Conservation (phyloP, 2,329 filamentous ascomycete genomes). For the Neonectria hederae region DNA sequence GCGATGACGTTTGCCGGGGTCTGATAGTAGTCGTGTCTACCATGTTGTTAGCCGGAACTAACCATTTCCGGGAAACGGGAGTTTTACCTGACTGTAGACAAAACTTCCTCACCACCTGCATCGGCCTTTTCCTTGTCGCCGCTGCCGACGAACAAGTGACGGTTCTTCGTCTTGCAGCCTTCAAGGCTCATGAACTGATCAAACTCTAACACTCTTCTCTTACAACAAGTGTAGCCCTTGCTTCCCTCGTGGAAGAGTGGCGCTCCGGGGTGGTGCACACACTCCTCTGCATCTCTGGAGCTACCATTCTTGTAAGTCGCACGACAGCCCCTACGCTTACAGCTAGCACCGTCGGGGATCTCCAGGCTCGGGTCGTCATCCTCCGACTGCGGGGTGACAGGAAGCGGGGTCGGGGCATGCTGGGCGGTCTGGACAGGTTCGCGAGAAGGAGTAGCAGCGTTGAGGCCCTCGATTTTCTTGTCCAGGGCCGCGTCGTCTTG, state of each 20-base stretch:
- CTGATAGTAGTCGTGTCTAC: slow-evolving; percentile 88
- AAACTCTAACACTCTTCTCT: slow-evolving; percentile 93
- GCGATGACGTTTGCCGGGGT: slow-evolving; percentile 86
- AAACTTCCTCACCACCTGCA: slow-evolving; percentile 72
- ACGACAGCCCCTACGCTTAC: slow-evolving; percentile 81
- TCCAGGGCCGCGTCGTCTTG: slow-evolving; percentile 54
- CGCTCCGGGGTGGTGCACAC: slow-evolving; percentile 86
- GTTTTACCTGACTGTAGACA: slow-evolving; percentile 78
- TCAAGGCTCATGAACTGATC: slow-evolving; percentile 97
- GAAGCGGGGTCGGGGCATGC: slow-evolving; percentile 61
- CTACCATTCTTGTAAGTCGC: slow-evolving; percentile 69
- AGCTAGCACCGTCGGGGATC: slow-evolving; percentile 78
- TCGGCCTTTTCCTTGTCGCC: slow-evolving; percentile 69
- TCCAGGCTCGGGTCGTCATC: slow-evolving; percentile 82
- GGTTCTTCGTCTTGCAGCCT: slow-evolving; percentile 83
- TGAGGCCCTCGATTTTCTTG: slow-evolving; percentile 64
- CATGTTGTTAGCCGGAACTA: slow-evolving; percentile 13
- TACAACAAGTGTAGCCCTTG: slow-evolving; percentile 98
- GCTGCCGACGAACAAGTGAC: slow-evolving; percentile 86
- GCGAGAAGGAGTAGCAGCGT: slow-evolving; percentile 54
- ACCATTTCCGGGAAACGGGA: not conserved
- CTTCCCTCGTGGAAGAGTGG: slow-evolving; percentile 98
- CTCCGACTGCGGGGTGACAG: slow-evolving; percentile 79
- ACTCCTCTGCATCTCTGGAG: slow-evolving; percentile 75
- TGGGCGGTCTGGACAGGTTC: slow-evolving; percentile 54